phyloP scores from a whole-genome alignment of 2,329 filamentous ascomycete genomes.

The Hypoxylon rubiginosum region DNA sequence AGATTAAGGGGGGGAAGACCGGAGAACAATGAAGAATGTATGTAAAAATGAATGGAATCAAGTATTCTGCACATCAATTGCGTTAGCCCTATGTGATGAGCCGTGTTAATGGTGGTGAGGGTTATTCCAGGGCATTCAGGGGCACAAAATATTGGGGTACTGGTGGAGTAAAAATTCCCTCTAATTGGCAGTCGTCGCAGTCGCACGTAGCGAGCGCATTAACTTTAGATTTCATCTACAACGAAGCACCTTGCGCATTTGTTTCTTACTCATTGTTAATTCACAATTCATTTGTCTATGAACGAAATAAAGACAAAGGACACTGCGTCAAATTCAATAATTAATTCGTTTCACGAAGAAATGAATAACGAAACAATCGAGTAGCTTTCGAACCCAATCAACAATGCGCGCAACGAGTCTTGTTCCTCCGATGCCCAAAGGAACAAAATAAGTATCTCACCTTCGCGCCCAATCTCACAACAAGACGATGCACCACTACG shows the following conservation, averaged over 20 bases:
- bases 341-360: neutral
- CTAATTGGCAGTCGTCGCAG: neutral
- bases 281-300: neutral
- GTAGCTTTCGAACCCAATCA: neutral
- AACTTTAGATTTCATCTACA: neutral
- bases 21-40: conserved; percentile 32
- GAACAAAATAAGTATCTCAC: neutral
- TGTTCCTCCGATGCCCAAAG: neutral
- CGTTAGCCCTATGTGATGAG: conserved; percentile 16
- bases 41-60: conserved; percentile 33
- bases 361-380: neutral
- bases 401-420: neutral
- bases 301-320: neutral
- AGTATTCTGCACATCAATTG: conserved; percentile 36
- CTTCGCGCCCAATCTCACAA: neutral
- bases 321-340: neutral
- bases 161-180: neutral
- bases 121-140: neutral
- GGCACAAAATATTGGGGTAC: neutral
- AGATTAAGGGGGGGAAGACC: conserved; percentile 19
- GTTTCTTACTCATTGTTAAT: no score
- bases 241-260: neutral
- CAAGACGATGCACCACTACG: neutral
- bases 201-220: no score
- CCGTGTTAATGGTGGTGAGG: neutral